These are phyloP conservation scores for Euclidium syriacum DNA, from an alignment of 345 rosid species.

Conservation along the genomic window DNA sequence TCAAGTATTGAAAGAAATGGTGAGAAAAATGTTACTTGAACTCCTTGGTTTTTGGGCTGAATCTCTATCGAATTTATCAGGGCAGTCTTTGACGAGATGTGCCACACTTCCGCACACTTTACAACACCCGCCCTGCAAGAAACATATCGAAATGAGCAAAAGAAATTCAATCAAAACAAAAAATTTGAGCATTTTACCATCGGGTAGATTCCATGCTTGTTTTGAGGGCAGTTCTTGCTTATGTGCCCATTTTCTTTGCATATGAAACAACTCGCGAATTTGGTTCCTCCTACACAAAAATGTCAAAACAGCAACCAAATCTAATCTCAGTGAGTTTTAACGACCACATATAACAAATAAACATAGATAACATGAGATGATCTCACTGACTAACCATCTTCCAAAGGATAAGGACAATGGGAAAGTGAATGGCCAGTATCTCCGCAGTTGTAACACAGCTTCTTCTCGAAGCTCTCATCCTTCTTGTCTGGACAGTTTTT, in stretches of 20 bases:
- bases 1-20: background rate
- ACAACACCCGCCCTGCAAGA: conserved; percentile 80
- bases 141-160: background rate
- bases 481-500: conserved; percentile 68
- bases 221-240: conserved; percentile 89
- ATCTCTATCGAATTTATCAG: conserved; percentile 50
- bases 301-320: background rate
- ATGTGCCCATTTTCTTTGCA: conserved; percentile 79
- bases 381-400: conserved; percentile 60
- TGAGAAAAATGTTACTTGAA: conserved; percentile 36
- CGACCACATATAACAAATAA: background rate
- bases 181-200: conserved; percentile 49
- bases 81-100: conserved; percentile 92
- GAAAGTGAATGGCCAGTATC: conserved; percentile 76
- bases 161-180: background rate
- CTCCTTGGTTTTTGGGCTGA: conserved; percentile 18
- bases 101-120: conserved; percentile 88
- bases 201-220: conserved; percentile 83
- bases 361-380: conserved; percentile 4
- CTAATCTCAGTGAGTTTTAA: background rate
- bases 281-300: conserved; percentile 68
- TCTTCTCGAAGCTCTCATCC: conserved; percentile 48
- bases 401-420: conserved; percentile 62
- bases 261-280: conserved; percentile 81
- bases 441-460: conserved; percentile 86